Base-by-base conservation (phyloP, 1,139 yeast genomes). In the Saccharomyces pastorianus region DNA sequence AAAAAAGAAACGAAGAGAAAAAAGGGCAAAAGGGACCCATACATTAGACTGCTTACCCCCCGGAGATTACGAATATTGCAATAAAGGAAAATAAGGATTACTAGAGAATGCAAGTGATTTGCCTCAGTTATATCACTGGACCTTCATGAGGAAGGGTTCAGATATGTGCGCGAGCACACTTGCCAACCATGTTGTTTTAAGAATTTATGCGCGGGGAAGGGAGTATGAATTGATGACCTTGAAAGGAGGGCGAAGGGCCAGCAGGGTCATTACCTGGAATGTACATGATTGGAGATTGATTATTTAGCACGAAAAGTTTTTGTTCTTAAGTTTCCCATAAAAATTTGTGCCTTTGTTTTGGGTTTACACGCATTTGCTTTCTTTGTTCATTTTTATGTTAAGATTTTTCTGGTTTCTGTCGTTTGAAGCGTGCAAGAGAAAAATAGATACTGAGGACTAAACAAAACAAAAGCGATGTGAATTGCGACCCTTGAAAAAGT, bases 1-100 rank as follows among this genome's bases (percentile, higher is more conserved):
- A 31, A 31, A 34, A 51, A 51, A 20, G 56, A 56, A 38, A 34
- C 50, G n/a, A 54, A 54, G 26, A 46, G 28, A 14, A 53, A 53
- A 53, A 7, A 50, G 46, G 25, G 34, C 34, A 31, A 1, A 13
- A 31, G 34, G 34, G 34, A 31, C 34, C 34, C 34, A 31, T 31
- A 31, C 34, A 31, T 31, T 20, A 20, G 23, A 20, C 23, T 3
- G 23, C 23, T 20, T 20, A 20, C 23, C 23, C 23, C 23, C 34
- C 34, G 14, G 34, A 31, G 34, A 31, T 31, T 31, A 31, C 34
- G 34, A 1, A 31, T 31, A 31, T 31, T 31, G 34, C 34, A 31
- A 31, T 31, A 31, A 31, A 31, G 34, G 34, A 31, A 31, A 31
- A 31, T 31, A 31, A 31, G 34, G 34, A 31, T 31, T 31, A 31